Evolutionary conservation across 768 basidiomycete genomes (phyloP).

Genomic region (Serendipita sp.): DNA sequence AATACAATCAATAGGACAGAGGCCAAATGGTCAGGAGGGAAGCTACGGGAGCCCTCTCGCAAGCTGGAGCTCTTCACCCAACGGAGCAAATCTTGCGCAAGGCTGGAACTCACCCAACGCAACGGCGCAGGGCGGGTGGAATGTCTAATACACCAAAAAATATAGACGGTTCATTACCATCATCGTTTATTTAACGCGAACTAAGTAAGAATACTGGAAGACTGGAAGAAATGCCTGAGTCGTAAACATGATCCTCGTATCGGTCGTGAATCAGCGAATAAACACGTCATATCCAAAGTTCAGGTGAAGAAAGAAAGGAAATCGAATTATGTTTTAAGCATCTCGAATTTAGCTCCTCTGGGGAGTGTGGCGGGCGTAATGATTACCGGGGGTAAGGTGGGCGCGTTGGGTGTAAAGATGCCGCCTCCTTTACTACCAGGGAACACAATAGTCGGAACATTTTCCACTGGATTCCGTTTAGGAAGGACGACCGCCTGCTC

Average conservation of each 20-base stretch:
- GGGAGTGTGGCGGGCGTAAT: constrained; percentile 12
- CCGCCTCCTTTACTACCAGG: constrained; percentile 6
- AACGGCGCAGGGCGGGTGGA: neutral
- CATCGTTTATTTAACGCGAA: neutral
- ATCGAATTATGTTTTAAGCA: constrained; percentile 1
- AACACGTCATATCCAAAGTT: neutral
- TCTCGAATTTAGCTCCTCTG: neutral
- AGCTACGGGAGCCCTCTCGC: neutral
- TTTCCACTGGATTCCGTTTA: neutral
- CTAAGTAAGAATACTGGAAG: neutral
- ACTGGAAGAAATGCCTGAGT: neutral
- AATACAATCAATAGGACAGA: neutral
- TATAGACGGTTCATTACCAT: neutral
- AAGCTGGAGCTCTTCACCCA: neutral
- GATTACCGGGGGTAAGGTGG: constrained; percentile 10
- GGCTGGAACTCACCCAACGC: neutral
- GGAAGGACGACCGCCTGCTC: constrained; percentile 16
- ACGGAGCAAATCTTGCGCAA: neutral
- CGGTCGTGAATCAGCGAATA: neutral
- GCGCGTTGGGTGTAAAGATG: constrained; percentile 2
- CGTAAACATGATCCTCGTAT: neutral
- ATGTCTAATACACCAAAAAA: neutral
- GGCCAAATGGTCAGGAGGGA: neutral
- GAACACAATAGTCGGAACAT: neutral
- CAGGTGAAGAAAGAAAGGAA: neutral